phyloP scores from a whole-genome alignment of 805 yeast genomes.

The Lipomyces starkeyi region DNA sequence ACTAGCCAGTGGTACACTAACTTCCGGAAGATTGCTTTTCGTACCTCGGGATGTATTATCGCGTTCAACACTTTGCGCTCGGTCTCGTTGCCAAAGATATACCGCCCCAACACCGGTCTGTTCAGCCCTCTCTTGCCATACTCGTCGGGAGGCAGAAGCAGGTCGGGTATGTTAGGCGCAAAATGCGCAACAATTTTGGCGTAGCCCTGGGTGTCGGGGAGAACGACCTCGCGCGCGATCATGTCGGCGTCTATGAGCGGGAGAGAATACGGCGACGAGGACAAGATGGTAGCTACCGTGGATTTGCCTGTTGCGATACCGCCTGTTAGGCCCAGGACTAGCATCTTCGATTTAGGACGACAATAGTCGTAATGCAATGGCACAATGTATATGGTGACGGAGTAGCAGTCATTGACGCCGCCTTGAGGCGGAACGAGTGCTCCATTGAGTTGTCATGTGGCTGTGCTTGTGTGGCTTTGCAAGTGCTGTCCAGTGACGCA shows the following conservation, averaged over 20 bases:
- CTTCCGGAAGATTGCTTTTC: conserved; percentile 65
- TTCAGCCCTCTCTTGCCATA: conserved; percentile 54
- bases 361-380: no score
- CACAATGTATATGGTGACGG: no score
- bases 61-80: conserved; percentile 67
- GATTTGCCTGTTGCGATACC: conserved; percentile 98
- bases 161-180: conserved; percentile 57
- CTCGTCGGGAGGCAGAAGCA: conserved; percentile 39
- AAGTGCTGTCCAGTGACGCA: neutral
- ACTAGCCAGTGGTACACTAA: conserved; percentile 62
- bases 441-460: neutral
- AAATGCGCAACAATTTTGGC: conserved; percentile 67
- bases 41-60: conserved; percentile 88
- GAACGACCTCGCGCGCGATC: conserved; percentile 84
- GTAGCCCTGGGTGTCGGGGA: conserved; percentile 78
- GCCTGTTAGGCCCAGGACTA: conserved; percentile 94
- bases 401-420: no score
- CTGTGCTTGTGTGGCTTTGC: neutral
- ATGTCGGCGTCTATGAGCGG: conserved; percentile 87
- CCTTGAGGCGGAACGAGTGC: no score
- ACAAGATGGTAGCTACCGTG: conserved; percentile 72
- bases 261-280: conserved; percentile 49
- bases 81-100: conserved; percentile 67
- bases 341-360: conserved; percentile 55
- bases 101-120: conserved; percentile 74